These are phyloP conservation scores for Yamadazyma diospyri DNA, from an alignment of 1,139 yeast genomes.

Conservation along the genomic window DNA sequence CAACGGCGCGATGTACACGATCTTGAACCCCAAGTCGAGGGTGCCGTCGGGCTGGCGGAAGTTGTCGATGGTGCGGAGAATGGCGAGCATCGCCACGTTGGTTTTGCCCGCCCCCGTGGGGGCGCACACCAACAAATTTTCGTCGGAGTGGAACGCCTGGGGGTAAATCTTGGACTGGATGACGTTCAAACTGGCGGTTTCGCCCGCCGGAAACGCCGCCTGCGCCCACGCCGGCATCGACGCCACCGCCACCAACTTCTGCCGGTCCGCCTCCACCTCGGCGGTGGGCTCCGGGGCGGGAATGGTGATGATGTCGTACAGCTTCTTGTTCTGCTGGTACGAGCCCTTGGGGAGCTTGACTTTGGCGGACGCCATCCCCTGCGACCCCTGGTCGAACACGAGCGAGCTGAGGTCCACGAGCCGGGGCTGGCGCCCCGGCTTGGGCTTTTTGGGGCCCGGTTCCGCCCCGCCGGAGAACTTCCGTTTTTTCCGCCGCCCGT, in stretches of 20 bases:
- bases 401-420: constrained; percentile 62
- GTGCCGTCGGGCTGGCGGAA: constrained; percentile 48
- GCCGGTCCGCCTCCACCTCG: constrained; percentile 30
- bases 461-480: constrained; percentile 12
- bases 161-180: constrained; percentile 85
- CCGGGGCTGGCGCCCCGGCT: constrained; percentile 39
- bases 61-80: constrained; percentile 71
- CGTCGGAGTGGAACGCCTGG: constrained; percentile 65
- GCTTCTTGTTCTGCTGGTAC: constrained; percentile 64
- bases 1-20: constrained; percentile 92
- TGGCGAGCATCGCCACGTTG: constrained; percentile 86
- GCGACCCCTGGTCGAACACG: constrained; percentile 70
- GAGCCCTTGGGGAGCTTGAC: constrained; percentile 82
- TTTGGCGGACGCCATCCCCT: constrained; percentile 61
- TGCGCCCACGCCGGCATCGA: constrained; percentile 82
- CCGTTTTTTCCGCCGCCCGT: constrained; percentile 13
- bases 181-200: constrained; percentile 66
- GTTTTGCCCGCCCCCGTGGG: constrained; percentile 99
- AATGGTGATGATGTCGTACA: constrained; percentile 83
- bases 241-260: constrained; percentile 53
- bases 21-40: constrained; percentile 58
- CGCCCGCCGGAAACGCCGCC: constrained; percentile 66
- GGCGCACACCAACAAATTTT: constrained; percentile 83
- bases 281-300: constrained; percentile 65
- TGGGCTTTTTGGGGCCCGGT: constrained; percentile 10